phyloP scores from a whole-genome alignment of 2,329 filamentous ascomycete genomes.

The Fusarium devonianum region DNA sequence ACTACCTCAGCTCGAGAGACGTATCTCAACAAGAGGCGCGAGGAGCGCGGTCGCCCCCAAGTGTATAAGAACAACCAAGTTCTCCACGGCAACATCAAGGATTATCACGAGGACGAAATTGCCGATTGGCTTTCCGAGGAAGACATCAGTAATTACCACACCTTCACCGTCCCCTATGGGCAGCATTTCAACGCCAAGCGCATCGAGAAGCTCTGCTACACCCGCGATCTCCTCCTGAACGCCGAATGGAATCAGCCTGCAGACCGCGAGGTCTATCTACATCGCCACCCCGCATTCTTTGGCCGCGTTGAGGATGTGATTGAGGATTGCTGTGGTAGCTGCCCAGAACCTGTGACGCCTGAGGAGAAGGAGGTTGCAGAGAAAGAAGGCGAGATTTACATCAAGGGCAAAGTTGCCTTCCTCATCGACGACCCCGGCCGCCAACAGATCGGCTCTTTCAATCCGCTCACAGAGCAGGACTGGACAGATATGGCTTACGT shows the following conservation, averaged over 20 bases:
- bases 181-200: constrained; percentile 67
- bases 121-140: constrained; percentile 82
- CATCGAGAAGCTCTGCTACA: constrained; percentile 84
- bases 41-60: constrained; percentile 73
- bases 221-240: constrained; percentile 81
- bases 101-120: constrained; percentile 78
- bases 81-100: constrained; percentile 76
- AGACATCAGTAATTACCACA: constrained; percentile 81
- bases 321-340: constrained; percentile 82
- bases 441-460: constrained; percentile 75
- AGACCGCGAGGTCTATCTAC: constrained; percentile 77
- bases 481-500: constrained; percentile 94
- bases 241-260: constrained; percentile 85
- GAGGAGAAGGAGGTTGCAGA: constrained; percentile 76
- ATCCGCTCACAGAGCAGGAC: constrained; percentile 80
- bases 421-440: constrained; percentile 83
- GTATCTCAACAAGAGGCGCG: constrained; percentile 74
- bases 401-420: constrained; percentile 77
- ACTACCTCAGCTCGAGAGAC: constrained; percentile 70
- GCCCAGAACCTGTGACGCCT: constrained; percentile 71
- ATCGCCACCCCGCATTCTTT: constrained; percentile 87
- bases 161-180: constrained; percentile 76
- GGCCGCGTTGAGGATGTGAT: constrained; percentile 77
- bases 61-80: constrained; percentile 49
- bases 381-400: constrained; percentile 77